Evolutionary conservation across 768 basidiomycete genomes (phyloP).

Genomic region (Trametes gibbosa): DNA sequence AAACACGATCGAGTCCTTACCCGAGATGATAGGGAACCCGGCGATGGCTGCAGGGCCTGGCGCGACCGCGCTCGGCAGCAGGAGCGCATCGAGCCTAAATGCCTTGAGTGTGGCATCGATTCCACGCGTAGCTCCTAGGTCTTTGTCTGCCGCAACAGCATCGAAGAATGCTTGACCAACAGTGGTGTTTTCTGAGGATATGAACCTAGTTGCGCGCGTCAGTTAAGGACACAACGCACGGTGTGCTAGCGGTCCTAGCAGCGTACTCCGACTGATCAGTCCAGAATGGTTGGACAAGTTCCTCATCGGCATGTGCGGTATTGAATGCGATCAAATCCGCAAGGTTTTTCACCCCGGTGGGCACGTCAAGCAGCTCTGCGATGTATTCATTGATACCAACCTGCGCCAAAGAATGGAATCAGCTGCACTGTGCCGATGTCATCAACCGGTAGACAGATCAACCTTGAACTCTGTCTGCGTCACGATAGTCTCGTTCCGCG

Average conservation of each 20-base stretch:
- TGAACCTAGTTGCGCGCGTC: slow-evolving; percentile 28
- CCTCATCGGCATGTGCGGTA: slow-evolving; percentile 45
- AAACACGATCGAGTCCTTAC: no score
- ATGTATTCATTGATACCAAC: slow-evolving; percentile 53
- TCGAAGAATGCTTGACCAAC: slow-evolving; percentile 31
- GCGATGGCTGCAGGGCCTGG: slow-evolving; percentile 47
- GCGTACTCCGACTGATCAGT: slow-evolving; percentile 36
- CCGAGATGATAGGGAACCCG: slow-evolving; percentile 66
- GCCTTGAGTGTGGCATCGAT: slow-evolving; percentile 34
- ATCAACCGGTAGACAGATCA: background rate
- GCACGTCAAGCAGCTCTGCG: slow-evolving; percentile 45
- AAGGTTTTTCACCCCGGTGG: slow-evolving; percentile 50
- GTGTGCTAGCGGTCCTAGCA: background rate
- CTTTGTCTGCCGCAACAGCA: slow-evolving; percentile 30
- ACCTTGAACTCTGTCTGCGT: slow-evolving; percentile 61
- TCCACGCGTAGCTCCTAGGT: slow-evolving; percentile 32
- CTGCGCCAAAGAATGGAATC: slow-evolving; percentile 34
- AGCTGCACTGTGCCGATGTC: slow-evolving; percentile 24
- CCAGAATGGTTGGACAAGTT: slow-evolving; percentile 38
- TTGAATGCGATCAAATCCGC: slow-evolving; percentile 62
- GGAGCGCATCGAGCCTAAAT: slow-evolving; percentile 33
- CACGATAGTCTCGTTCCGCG: slow-evolving; percentile 52
- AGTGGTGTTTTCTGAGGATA: slow-evolving; percentile 27
- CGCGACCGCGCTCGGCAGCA: slow-evolving; percentile 26
- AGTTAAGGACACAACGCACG: background rate